Evolutionary conservation across 2,329 filamentous ascomycete species (phyloP), one percentile per base, ranked within the genome.

Genomic region (Penicillium sumatraense): DNA sequence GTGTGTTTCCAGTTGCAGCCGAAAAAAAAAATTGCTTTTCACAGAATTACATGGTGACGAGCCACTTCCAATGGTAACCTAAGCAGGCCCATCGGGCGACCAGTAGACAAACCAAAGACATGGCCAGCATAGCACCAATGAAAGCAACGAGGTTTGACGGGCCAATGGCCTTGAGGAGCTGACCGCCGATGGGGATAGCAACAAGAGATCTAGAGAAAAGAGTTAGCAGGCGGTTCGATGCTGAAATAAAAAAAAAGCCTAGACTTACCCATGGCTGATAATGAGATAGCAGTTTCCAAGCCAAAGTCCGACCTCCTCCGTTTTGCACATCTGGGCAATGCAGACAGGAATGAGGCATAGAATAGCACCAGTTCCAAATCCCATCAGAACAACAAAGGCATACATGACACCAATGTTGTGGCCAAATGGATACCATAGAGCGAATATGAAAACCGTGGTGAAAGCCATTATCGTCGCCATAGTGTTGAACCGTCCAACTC

Each of bases 241-340:
- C n/a, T 13, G 23, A 13, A 24, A 23, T 21, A 5, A 27, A 44
- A 3, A 27, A 44, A 1, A 6, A 16, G 18, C 5, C 20, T 10
- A 33, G 7, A 52, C 50, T 31, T 29, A 52, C 50, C 50, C 50
- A 20, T 45, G 40, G 27, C 50, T 52, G 18, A 42, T 42, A 5
- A 52, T 14, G 2, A 52, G 21, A 29, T 52, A 52, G 24, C 50
- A 52, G n/a, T 33, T 52, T 40, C 50, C 50, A 8, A 38, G 41
- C 50, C 50, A 52, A 20, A 35, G 50, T 18, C 50, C 50, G 16
- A 52, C 40, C 20, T 52, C 50, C 18, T 52, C 50, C n/a, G 50
- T 52, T 31, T 52, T 52, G 41, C 50, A 52, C 29, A 52, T 52
- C n/a, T 52, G 50, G n/a, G 41, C 41, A 20, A 52, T 31, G 16